Conservation (phyloP, 2,329 filamentous ascomycete genomes). For the Fusarium gaditjirri region DNA sequence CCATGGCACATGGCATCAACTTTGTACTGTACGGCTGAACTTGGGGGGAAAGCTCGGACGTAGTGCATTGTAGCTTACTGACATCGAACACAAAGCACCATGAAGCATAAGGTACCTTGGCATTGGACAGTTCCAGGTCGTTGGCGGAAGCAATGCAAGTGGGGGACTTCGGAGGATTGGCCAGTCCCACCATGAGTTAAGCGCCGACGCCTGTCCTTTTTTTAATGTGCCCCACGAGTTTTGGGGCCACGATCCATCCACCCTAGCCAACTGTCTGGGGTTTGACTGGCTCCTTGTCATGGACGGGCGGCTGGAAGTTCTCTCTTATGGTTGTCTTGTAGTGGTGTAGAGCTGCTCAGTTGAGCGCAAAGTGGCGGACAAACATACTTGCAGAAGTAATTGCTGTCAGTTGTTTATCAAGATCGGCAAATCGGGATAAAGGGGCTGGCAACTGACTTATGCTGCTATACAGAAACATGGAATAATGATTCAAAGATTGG, state of each 20-base stretch:
- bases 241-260: constrained; percentile 40
- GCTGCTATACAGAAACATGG: background rate
- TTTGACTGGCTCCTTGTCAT: constrained; percentile 34
- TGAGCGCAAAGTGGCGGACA: constrained; percentile 34
- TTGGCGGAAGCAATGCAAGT: constrained; percentile 51
- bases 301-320: constrained; percentile 35
- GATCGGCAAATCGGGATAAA: background rate
- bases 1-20: constrained; percentile 32
- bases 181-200: constrained; percentile 57
- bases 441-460: background rate
- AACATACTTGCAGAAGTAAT: constrained; percentile 9
- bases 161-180: constrained; percentile 42
- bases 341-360: constrained; percentile 9
- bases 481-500: background rate
- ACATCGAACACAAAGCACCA: constrained; percentile 5
- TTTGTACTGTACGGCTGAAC: constrained; percentile 13
- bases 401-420: background rate
- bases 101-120: background rate
- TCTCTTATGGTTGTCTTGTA: constrained; percentile 21
- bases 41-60: background rate
- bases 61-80: constrained; percentile 6
- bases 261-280: constrained; percentile 32
- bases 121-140: constrained; percentile 49
- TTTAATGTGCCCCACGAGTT: constrained; percentile 58
- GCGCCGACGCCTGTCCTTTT: constrained; percentile 65